phyloP scores from a whole-genome alignment of 2,329 filamentous ascomycete species.

The Colletotrichum eleusines region DNA sequence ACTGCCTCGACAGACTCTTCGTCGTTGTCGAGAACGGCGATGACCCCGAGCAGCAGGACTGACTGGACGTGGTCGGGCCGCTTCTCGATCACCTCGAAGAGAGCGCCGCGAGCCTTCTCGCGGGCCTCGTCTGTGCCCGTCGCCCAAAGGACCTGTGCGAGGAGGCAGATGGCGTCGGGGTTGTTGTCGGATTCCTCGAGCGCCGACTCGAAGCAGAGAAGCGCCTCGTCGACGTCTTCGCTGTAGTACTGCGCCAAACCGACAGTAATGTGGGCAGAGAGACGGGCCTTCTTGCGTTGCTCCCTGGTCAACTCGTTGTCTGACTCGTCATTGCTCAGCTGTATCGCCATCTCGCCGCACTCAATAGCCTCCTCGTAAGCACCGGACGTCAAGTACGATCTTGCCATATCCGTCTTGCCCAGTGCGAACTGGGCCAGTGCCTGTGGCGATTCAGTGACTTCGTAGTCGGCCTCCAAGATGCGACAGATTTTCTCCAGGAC shows the following conservation, averaged over 20 bases:
- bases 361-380: constrained; percentile 78
- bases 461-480: constrained; percentile 83
- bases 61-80: constrained; percentile 82
- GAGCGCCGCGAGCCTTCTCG: constrained; percentile 79
- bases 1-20: constrained; percentile 85
- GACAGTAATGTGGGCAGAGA: constrained; percentile 88
- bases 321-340: constrained; percentile 79
- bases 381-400: constrained; percentile 80
- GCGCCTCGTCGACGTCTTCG: constrained; percentile 74
- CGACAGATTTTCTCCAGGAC: constrained; percentile 76
- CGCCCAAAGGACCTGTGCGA: constrained; percentile 94
- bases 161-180: constrained; percentile 86
- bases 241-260: constrained; percentile 85
- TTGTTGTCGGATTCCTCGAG: constrained; percentile 81
- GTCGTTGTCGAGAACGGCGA: constrained; percentile 85
- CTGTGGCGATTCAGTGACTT: constrained; percentile 80
- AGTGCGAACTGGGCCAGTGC: constrained; percentile 83
- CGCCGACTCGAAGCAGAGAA: constrained; percentile 83
- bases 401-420: constrained; percentile 86
- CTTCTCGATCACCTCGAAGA: constrained; percentile 84
- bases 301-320: constrained; percentile 74
- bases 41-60: constrained; percentile 83
- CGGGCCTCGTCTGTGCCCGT: constrained; percentile 81
- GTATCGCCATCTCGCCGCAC: constrained; percentile 83
- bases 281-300: constrained; percentile 75